These are phyloP conservation scores for Avena atlantica DNA, from an alignment of 176 grass and related monocot species.

Conservation along the genomic window DNA sequence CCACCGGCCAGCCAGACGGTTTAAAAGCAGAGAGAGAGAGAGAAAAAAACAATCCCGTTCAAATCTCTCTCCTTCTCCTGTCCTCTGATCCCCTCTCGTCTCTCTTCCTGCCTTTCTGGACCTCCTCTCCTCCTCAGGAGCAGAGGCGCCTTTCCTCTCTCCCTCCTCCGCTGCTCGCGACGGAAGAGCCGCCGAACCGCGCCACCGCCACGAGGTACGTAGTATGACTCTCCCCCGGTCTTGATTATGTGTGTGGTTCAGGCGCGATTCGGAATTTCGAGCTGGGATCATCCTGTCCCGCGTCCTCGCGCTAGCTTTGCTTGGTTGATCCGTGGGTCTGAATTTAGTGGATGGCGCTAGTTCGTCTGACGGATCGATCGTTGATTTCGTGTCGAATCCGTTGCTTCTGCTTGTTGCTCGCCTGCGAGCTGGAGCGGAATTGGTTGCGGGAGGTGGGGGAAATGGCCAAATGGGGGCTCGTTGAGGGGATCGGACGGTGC, in stretches of 20 bases:
- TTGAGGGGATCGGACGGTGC: neutral
- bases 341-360: neutral
- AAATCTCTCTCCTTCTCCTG: neutral
- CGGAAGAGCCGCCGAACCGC: neutral
- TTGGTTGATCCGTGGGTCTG: neutral
- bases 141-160: slow-evolving; percentile 6
- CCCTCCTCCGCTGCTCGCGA: neutral
- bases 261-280: neutral
- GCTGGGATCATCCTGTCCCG: neutral
- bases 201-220: slow-evolving; percentile 17
- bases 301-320: neutral
- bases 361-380: neutral
- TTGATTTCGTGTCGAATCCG: neutral
- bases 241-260: neutral
- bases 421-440: neutral
- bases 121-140: neutral
- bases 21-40: neutral
- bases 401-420: neutral
- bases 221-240: neutral
- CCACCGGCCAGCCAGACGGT: neutral
- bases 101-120: slow-evolving; percentile 17
- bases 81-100: neutral
- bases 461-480: neutral
- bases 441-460: neutral
- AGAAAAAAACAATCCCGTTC: neutral